These are phyloP conservation scores for Phyllosticta citribraziliensis DNA, from an alignment of 2,329 filamentous ascomycete genomes.

Conservation along the genomic window DNA sequence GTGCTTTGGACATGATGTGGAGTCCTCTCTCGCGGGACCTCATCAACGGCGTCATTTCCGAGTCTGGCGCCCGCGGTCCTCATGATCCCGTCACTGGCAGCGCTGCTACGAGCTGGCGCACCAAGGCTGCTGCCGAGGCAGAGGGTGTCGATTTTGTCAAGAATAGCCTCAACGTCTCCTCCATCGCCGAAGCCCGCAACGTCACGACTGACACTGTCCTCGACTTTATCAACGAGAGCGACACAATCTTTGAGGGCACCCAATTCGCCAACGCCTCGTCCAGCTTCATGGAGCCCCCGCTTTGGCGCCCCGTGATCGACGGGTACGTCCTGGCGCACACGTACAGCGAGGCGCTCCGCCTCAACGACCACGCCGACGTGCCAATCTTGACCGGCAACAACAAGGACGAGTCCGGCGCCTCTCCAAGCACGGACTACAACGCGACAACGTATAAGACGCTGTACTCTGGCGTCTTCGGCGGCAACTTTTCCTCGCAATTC, in stretches of 20 bases:
- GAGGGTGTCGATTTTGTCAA: neutral
- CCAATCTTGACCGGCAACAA: constrained; percentile 48
- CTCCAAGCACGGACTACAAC: constrained; percentile 42
- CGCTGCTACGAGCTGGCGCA: neutral
- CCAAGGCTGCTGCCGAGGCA: neutral
- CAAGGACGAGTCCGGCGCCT: constrained; percentile 44
- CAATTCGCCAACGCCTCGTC: neutral
- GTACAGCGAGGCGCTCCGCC: constrained; percentile 1
- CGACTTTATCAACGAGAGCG: neutral
- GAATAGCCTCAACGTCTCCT: neutral
- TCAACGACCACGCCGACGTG: constrained; percentile 31
- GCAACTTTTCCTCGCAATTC: neutral
- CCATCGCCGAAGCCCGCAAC: neutral
- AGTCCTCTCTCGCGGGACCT: constrained; percentile 43
- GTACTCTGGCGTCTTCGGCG: constrained; percentile 12
- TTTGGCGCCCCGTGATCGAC: neutral
- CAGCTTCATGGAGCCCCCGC: constrained; percentile 2
- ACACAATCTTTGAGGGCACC: neutral
- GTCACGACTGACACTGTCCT: neutral
- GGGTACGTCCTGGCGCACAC: constrained; percentile 8
- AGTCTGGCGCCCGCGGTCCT: constrained; percentile 12
- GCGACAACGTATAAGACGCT: neutral
- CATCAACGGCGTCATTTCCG: constrained; percentile 1
- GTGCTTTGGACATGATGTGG: constrained; percentile 25
- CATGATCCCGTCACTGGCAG: neutral